Conservation (phyloP, 2,329 filamentous ascomycete species). For the Karstenula rhodostoma region DNA sequence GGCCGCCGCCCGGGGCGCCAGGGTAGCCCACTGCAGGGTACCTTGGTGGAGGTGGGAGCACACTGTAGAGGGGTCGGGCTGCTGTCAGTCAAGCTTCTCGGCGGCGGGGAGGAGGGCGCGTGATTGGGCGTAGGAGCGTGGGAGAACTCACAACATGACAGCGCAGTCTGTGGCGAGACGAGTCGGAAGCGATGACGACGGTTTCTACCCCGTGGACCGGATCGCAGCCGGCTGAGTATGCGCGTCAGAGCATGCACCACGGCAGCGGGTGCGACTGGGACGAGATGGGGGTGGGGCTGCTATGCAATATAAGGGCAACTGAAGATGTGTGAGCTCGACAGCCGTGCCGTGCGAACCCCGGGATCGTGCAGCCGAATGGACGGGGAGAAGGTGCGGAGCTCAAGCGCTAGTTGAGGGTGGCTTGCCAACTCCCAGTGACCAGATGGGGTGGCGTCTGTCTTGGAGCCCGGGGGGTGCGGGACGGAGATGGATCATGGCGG, state of each 20-base stretch:
- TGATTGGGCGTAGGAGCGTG: constrained; percentile 36
- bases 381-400: constrained; percentile 15
- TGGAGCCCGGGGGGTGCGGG: neutral
- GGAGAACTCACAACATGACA: constrained; percentile 48
- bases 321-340: neutral
- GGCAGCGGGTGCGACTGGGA: constrained; percentile 13
- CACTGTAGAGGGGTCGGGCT: constrained; percentile 47
- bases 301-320: constrained; percentile 2
- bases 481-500: neutral
- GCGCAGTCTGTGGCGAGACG: constrained; percentile 33
- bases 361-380: constrained; percentile 1
- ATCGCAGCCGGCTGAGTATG: constrained; percentile 23
- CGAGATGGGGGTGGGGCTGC: constrained; percentile 9
- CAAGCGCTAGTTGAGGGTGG: constrained; percentile 6
- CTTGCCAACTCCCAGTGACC: constrained; percentile 6
- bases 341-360: constrained; percentile 9
- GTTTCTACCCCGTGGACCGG: constrained; percentile 21
- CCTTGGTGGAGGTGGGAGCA: constrained; percentile 83
- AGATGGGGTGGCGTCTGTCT: constrained; percentile 1
- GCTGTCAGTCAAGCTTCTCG: constrained; percentile 33
- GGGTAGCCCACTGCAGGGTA: constrained; percentile 81
- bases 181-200: constrained; percentile 26
- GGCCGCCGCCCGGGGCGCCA: constrained; percentile 73
- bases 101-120: constrained; percentile 21
- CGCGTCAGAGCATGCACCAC: constrained; percentile 16